Evolutionary conservation across 306 rosid species (phyloP), one percentile per base, ranked within the genome.

Genomic region (Cyamopsis tetragonoloba): DNA sequence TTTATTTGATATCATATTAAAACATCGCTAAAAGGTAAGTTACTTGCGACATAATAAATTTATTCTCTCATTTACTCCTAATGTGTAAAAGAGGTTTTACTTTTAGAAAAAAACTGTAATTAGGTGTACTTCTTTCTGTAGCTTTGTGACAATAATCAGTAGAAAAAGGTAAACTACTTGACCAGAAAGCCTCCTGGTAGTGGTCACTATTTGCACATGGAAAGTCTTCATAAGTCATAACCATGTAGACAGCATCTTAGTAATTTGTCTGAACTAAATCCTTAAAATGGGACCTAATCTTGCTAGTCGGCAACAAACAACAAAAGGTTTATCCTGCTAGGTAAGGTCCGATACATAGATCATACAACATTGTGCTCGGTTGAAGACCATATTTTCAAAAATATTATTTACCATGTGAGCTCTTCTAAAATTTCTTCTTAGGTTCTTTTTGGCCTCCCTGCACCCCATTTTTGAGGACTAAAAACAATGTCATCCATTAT

Each of bases 181-280:
- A 11, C 26, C 35, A 14, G 35, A 51, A 65, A 39, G 67, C 27
- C 51, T 42, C 49, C 47, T 47, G 48, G n/a, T n/a, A n/a, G n/a
- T n/a, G n/a, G 17, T 46, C 51, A 60, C 58, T 44, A 48, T 49
- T 50, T 37, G 58, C 61, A 8, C 42, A 37, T 61, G 22, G 23
- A 61, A 70, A 31, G 49, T 61, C 28, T 11, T 31, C 47, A 37
- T 23, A 39, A 24, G 7, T 31, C 47, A 37, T 23, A 39, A 24
- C 20, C 15, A 13, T 1, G 17, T 20, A 5, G 70, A 41, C 34
- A 31, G 37, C 18, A 38, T 43, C 60, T 55, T 46, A 49, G 18
- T 47, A 13, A 55, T 66, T 7, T 58, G 70, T 24, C 57, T 17
- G 18, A 70, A 39, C 39, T 46, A 35, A 44, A 47, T 70, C 76